phyloP scores from a whole-genome alignment of 2,329 filamentous ascomycete species.

The Fusarium lateritium region DNA sequence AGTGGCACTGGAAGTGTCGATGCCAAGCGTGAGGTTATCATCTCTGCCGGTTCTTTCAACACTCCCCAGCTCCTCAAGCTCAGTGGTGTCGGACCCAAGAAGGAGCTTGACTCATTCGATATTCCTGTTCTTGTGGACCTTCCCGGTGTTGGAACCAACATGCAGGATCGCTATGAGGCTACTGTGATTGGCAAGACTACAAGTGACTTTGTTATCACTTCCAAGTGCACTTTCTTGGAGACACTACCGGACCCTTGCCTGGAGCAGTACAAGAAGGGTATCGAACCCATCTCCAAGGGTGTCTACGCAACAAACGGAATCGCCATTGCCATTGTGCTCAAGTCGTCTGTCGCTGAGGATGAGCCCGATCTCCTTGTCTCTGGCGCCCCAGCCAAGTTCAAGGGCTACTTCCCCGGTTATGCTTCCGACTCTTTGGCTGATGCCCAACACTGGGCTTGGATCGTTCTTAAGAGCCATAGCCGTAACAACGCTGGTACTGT shows the following conservation, averaged over 20 bases:
- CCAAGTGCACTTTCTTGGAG: constrained; percentile 42
- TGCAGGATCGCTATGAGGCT: constrained; percentile 68
- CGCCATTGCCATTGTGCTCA: constrained; percentile 61
- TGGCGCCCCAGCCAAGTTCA: constrained; percentile 68
- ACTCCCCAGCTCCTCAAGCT: constrained; percentile 66
- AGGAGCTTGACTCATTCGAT: constrained; percentile 52
- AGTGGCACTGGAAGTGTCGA: constrained; percentile 19
- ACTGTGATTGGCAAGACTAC: constrained; percentile 42
- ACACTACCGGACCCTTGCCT: constrained; percentile 40
- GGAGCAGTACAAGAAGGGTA: constrained; percentile 31
- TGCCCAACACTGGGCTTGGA: constrained; percentile 59
- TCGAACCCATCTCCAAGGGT: constrained; percentile 43
- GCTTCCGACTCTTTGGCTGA: constrained; percentile 60
- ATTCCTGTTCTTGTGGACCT: constrained; percentile 53
- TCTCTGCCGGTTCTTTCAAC: constrained; percentile 65
- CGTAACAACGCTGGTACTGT: constrained; percentile 75
- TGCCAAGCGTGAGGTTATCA: constrained; percentile 58
- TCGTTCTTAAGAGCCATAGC: constrained; percentile 66
- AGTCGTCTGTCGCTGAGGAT: constrained; percentile 56
- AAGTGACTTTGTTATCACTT: constrained; percentile 40
- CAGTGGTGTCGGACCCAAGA: constrained; percentile 55
- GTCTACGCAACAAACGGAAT: constrained; percentile 64
- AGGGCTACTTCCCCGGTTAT: constrained; percentile 70
- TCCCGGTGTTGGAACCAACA: constrained; percentile 71
- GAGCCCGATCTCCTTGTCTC: constrained; percentile 69